Percentiles rank a stretch among this genome's conserved stretches.
Conservation (phyloP, 495 filamentous ascomycete genomes). For the Mytilinidion resinicola region DNA sequence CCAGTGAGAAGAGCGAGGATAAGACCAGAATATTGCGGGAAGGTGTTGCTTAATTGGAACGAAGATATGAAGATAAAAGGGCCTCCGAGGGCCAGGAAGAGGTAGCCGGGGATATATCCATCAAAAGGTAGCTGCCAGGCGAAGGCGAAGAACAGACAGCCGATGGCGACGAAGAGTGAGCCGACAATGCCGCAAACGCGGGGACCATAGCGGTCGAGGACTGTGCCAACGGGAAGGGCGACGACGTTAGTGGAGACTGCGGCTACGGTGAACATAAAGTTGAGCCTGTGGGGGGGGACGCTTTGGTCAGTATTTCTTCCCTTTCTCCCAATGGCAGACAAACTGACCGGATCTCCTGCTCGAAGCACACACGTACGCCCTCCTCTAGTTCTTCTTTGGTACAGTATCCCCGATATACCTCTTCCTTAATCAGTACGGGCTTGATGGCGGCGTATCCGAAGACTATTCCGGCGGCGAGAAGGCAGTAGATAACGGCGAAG, state of each 20-base stretch:
- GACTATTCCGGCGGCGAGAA: slow-evolving; percentile 71
- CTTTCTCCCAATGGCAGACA: background rate
- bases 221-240: slow-evolving; percentile 77
- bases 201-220: slow-evolving; percentile 78
- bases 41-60: slow-evolving; percentile 90
- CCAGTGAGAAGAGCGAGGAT: slow-evolving; percentile 82
- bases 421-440: slow-evolving; percentile 68
- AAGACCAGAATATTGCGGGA: slow-evolving; percentile 75
- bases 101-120: slow-evolving; percentile 70
- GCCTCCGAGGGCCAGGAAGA: slow-evolving; percentile 76
- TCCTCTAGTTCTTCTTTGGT: slow-evolving; percentile 50
- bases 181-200: slow-evolving; percentile 70
- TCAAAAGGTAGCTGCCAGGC: slow-evolving; percentile 60
- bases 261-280: slow-evolving; percentile 92
- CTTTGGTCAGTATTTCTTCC: background rate
- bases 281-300: slow-evolving; percentile 42
- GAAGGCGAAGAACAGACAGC: slow-evolving; percentile 64
- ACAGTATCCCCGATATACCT: slow-evolving; percentile 64
- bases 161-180: slow-evolving; percentile 59
- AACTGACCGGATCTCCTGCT: slow-evolving; percentile 65
- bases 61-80: slow-evolving; percentile 87
- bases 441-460: slow-evolving; percentile 84
- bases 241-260: slow-evolving; percentile 79
- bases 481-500: slow-evolving; percentile 69
- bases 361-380: slow-evolving; percentile 57